These are phyloP conservation scores for Gigaspora rosea DNA, from an alignment of 192 early-diverging fungal genomes.

Conservation along the genomic window DNA sequence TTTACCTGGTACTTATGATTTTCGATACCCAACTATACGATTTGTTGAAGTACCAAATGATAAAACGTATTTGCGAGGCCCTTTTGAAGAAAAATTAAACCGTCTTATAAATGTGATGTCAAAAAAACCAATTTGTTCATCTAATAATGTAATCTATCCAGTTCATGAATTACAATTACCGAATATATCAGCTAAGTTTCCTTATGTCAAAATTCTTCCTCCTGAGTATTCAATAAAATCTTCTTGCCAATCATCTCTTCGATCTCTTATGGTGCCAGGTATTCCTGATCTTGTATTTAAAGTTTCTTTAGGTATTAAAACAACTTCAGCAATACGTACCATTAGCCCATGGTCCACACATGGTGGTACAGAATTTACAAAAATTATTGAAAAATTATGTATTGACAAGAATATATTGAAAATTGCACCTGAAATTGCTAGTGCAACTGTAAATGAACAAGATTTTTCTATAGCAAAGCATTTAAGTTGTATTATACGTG, in stretches of 20 bases:
- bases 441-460: conserved; percentile 46
- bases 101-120: conserved; percentile 39
- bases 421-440: conserved; percentile 58
- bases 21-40: conserved; percentile 44
- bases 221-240: conserved; percentile 38
- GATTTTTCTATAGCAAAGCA: conserved; percentile 66
- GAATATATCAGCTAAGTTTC: conserved; percentile 53
- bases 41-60: conserved; percentile 55
- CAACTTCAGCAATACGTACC: conserved; percentile 65
- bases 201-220: conserved; percentile 46
- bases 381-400: conserved; percentile 47
- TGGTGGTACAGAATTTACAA: conserved; percentile 56
- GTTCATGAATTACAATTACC: conserved; percentile 65
- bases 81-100: conserved; percentile 42
- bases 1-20: conserved; percentile 39
- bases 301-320: conserved; percentile 63
- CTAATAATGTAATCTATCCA: conserved; percentile 47
- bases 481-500: conserved; percentile 58
- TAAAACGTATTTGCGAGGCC: conserved; percentile 47
- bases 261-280: conserved; percentile 54
- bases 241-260: conserved; percentile 58
- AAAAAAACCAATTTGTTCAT: conserved; percentile 22
- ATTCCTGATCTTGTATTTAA: conserved; percentile 49
- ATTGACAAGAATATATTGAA: conserved; percentile 43
- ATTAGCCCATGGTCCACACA: conserved; percentile 64